Evolutionary conservation across 176 grass and related monocot genomes (phyloP).

Genomic region (Musa troglodytarum): DNA sequence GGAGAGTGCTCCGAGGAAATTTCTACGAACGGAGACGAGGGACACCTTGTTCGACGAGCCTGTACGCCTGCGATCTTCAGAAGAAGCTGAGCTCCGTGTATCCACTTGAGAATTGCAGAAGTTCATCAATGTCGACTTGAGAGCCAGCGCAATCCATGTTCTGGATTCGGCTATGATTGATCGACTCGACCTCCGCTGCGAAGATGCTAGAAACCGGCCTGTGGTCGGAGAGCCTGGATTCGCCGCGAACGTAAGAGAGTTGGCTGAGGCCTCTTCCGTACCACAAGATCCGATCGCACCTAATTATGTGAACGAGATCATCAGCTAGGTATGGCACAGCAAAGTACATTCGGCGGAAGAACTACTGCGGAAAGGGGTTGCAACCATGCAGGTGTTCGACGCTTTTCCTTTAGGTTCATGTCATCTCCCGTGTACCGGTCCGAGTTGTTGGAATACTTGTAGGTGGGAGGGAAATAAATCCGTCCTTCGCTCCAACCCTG

Average conservation of each 20-base stretch:
- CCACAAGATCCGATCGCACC: conserved; percentile 97
- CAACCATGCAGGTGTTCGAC: conserved; percentile 90
- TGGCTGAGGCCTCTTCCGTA: conserved; percentile 78
- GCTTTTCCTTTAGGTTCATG: conserved; percentile 80
- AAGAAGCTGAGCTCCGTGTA: conserved; percentile 89
- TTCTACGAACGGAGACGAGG: background rate
- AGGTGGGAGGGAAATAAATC: conserved; percentile 95
- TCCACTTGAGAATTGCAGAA: conserved; percentile 72
- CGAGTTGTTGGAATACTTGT: conserved; percentile 97
- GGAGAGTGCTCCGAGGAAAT: background rate
- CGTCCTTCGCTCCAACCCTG: conserved; percentile 77
- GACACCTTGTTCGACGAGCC: background rate
- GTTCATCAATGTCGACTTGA: conserved; percentile 71
- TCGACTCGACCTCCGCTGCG: conserved; percentile 79
- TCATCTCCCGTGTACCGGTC: conserved; percentile 87
- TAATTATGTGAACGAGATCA: conserved; percentile 23
- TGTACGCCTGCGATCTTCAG: conserved; percentile 24
- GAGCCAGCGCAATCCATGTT: conserved; percentile 77
- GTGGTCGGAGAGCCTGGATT: conserved; percentile 91
- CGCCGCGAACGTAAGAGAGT: conserved; percentile 82
- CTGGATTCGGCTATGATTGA: conserved; percentile 86
- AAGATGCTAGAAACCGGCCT: conserved; percentile 84
- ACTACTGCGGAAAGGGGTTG: background rate
- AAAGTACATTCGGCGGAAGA: background rate
- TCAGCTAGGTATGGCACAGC: background rate